These are phyloP conservation scores for Tetradesmus lagerheimii DNA, from an alignment of 139 green algal species.

Conservation along the genomic window DNA sequence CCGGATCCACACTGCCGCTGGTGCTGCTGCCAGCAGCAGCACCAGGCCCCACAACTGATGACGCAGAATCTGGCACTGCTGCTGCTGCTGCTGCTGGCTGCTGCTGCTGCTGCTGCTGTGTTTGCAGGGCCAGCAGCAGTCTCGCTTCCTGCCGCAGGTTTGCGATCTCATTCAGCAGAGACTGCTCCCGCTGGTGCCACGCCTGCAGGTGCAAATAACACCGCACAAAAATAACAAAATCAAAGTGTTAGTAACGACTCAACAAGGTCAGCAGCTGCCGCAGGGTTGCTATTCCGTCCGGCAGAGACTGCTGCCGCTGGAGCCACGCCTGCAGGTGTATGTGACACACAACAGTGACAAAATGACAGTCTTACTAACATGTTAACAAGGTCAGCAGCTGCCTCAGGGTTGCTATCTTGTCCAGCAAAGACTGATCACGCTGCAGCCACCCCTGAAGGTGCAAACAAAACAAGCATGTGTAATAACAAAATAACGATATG, in stretches of 20 bases:
- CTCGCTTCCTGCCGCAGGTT: not conserved
- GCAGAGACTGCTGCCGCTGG: not conserved
- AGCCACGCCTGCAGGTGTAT: not conserved
- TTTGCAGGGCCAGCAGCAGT: not conserved
- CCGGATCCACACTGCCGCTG: constrained; percentile 6
- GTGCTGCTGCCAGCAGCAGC: constrained; percentile 13
- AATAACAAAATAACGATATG: too few species aligned
- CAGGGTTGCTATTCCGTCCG: not conserved
- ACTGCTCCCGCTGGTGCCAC: not conserved
- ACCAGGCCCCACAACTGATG: not conserved
- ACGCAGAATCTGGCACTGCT: not conserved
- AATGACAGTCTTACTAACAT: not conserved
- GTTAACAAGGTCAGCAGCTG: not conserved
- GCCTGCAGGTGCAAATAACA: too few species aligned
- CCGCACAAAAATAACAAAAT: not conserved
- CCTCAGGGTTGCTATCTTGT: too few species aligned
- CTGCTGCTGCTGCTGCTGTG: constrained; percentile 15
- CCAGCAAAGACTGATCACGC: not conserved
- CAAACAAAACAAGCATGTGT: not conserved
- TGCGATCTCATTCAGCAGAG: not conserved
- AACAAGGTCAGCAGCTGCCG: not conserved
- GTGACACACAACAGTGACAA: not conserved
- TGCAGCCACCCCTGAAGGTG: not conserved
- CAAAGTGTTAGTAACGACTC: not conserved
- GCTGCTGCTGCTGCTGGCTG: constrained; percentile 32